phyloP scores from a whole-genome alignment of 1,284 basidiomycete species.

The Puccinia novopanici region DNA sequence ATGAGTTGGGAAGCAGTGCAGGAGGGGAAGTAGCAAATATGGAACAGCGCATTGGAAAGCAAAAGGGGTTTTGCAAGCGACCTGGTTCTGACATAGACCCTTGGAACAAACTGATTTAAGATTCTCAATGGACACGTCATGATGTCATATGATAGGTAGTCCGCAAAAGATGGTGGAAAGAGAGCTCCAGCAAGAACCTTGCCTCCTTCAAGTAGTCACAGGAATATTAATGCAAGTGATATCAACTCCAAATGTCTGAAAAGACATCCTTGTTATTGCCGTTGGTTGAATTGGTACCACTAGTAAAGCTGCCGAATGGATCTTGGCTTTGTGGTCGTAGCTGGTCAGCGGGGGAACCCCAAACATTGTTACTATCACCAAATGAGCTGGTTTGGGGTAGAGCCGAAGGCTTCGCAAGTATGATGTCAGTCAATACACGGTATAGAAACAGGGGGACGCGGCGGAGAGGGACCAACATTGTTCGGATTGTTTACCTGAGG shows the following conservation, averaged over 20 bases:
- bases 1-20: too few relatives aligned
- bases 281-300: slow-evolving; percentile 11
- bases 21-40: too few relatives aligned
- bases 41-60: too few relatives aligned
- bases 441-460: background rate
- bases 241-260: slow-evolving; percentile 51
- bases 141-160: background rate
- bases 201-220: background rate
- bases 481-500: slow-evolving; percentile 12
- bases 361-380: slow-evolving; percentile 22
- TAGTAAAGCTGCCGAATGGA: slow-evolving; percentile 44
- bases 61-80: too few relatives aligned
- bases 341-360: slow-evolving; percentile 23
- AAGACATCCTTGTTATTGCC: slow-evolving; percentile 42
- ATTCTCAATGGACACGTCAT: background rate
- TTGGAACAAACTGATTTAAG: too few relatives aligned
- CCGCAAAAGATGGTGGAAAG: background rate
- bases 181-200: background rate
- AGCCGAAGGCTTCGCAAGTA: slow-evolving; percentile 4
- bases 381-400: slow-evolving; percentile 20
- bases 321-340: slow-evolving; percentile 22
- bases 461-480: background rate
- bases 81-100: too few relatives aligned
- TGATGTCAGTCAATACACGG: background rate
- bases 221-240: background rate